Percentiles rank a stretch among this genome's conserved stretches.
Evolutionary conservation across 371 early-diverging fungal species (phyloP).

Genomic region (Dichotomocladium elegans): DNA sequence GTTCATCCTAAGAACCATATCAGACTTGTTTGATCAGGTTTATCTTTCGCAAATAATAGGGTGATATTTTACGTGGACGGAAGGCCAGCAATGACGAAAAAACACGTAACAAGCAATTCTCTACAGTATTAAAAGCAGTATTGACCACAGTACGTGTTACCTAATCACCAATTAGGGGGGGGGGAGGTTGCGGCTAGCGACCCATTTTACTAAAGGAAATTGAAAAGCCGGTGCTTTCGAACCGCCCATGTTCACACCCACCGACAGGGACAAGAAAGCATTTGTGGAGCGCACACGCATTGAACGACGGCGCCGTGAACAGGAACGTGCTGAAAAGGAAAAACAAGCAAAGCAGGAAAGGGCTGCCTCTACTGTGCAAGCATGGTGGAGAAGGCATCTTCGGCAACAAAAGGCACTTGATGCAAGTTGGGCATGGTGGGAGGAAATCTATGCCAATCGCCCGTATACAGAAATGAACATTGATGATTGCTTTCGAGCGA

Average conservation of each 20-base stretch:
- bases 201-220: no score
- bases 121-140: no score
- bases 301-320: slow-evolving; percentile 38
- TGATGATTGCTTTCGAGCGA: slow-evolving; percentile 7
- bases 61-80: no score
- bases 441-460: slow-evolving; percentile 6
- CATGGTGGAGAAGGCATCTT: slow-evolving; percentile 25
- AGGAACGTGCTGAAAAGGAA: slow-evolving; percentile 20
- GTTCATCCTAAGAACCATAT: no score
- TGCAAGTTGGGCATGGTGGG: slow-evolving; percentile 25
- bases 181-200: no score
- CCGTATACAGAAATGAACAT: slow-evolving; percentile 3
- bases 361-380: slow-evolving; percentile 23
- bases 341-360: slow-evolving; percentile 4
- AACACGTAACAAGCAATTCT: no score
- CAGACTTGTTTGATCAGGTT: no score
- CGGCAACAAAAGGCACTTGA: slow-evolving; percentile 4
- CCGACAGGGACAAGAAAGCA: slow-evolving; percentile 23
- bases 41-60: no score
- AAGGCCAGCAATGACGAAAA: no score
- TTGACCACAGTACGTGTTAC: no score
- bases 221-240: no score
- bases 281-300: slow-evolving; percentile 34
- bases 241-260: slow-evolving; percentile 41
- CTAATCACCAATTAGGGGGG: no score